phyloP scores from a whole-genome alignment of 768 basidiomycete genomes.

The button mushroom (Agaricus bisporus) region DNA sequence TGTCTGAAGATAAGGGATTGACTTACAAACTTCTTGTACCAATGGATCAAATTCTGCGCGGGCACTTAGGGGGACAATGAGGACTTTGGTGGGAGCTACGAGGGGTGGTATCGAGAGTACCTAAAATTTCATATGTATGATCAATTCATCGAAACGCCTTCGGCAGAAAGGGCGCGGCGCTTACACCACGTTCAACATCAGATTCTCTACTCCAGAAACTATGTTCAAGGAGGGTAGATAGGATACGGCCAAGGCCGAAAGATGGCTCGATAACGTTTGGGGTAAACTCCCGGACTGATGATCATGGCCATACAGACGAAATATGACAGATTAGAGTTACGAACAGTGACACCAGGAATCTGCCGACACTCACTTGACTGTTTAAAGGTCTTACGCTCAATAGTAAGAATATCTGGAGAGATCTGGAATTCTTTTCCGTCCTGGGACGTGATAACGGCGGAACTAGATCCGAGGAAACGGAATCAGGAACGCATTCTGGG shows the following conservation, averaged over 20 bases:
- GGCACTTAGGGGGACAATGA: conserved; percentile 91
- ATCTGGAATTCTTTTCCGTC: conserved; percentile 68
- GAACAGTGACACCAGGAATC: neutral
- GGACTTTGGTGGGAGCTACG: conserved; percentile 93
- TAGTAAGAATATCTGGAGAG: conserved; percentile 66
- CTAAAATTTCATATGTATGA: conserved; percentile 28
- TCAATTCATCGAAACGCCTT: conserved; percentile 6
- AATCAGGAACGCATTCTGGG: conserved; percentile 10
- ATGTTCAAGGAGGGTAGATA: conserved; percentile 93
- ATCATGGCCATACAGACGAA: conserved; percentile 14
- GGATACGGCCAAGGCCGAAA: conserved; percentile 93
- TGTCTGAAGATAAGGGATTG: neutral
- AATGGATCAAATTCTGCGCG: conserved; percentile 81
- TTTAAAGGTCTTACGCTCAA: conserved; percentile 82
- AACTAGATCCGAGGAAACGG: conserved; percentile 26
- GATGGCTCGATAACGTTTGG: conserved; percentile 99
- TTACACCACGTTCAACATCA: conserved; percentile 83
- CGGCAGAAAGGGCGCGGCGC: conserved; percentile 22
- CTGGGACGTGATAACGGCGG: conserved; percentile 46
- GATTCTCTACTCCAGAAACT: conserved; percentile 92
- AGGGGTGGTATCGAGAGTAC: conserved; percentile 86
- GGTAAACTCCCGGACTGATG: conserved; percentile 83
- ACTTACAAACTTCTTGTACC: conserved; percentile 87
- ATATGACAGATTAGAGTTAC: neutral
- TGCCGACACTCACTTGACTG: conserved; percentile 58